phyloP scores from a whole-genome alignment of 768 basidiomycete genomes.

The Hortiboletus flavorubellus region DNA sequence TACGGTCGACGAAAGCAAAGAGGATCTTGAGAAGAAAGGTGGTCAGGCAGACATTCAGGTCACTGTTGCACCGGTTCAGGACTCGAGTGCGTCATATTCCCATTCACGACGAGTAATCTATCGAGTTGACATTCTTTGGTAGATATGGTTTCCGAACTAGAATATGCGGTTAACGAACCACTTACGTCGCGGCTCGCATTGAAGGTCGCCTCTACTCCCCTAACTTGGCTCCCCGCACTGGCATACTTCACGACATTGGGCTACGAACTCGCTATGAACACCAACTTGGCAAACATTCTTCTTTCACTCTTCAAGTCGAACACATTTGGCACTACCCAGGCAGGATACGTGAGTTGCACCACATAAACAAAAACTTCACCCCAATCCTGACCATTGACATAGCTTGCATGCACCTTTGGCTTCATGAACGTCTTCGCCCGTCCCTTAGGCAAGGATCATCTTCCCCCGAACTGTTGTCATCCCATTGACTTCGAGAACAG shows the following conservation, averaged over 20 bases:
- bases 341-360: conserved; percentile 4
- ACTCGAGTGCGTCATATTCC: background rate
- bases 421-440: conserved; percentile 2
- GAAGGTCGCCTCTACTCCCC: background rate
- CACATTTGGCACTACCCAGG: conserved; percentile 3
- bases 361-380: background rate
- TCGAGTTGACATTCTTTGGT: background rate
- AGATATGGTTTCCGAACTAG: conserved; percentile 16
- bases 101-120: background rate
- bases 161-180: conserved; percentile 1
- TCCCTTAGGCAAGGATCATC: background rate
- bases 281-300: conserved; percentile 4
- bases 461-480: background rate
- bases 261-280: conserved; percentile 1
- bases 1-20: conserved; percentile 20
- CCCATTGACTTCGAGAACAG: background rate
- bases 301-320: conserved; percentile 1
- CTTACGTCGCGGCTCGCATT: background rate
- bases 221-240: conserved; percentile 6
- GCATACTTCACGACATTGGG: conserved; percentile 6
- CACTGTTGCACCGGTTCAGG: background rate
- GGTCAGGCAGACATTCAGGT: conserved; percentile 19
- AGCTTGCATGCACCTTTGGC: conserved; percentile 4
- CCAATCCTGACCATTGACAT: background rate
- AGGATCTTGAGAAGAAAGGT: conserved; percentile 28